Evolutionary conservation across 176 grass and related monocot species (phyloP).

Genomic region (Bolboschoenus planiculmis): DNA sequence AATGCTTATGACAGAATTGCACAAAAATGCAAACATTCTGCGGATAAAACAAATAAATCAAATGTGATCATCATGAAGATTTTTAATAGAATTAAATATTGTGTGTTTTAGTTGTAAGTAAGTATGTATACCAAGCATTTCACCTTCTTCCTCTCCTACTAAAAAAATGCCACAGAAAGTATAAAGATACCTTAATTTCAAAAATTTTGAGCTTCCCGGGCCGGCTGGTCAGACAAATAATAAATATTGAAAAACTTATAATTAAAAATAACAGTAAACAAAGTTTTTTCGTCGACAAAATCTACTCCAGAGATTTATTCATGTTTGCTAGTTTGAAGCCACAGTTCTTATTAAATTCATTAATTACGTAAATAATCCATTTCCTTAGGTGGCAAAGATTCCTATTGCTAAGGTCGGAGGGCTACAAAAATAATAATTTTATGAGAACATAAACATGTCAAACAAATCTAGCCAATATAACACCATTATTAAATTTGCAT

Average conservation of each 20-base stretch:
- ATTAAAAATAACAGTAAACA: not conserved
- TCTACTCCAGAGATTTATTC: not conserved
- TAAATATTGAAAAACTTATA: not conserved
- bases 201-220: not conserved
- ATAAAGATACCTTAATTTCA: not conserved
- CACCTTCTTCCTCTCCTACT: not conserved
- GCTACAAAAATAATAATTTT: not conserved
- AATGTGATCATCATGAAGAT: not conserved
- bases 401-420: slow-evolving; percentile 7
- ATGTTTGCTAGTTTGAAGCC: not conserved
- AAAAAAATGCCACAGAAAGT: not conserved
- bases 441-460: not conserved
- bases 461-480: not conserved
- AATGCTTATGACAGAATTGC: not conserved
- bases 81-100: not conserved
- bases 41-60: not conserved
- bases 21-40: not conserved
- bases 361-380: not conserved
- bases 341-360: not conserved
- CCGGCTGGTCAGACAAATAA: not conserved
- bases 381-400: slow-evolving; percentile 16
- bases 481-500: slow-evolving; percentile 1
- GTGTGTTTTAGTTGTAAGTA: not conserved
- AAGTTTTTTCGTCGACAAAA: not conserved
- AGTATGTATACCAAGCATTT: not conserved